These are phyloP conservation scores for Acarospora socialis DNA, from an alignment of 2,329 filamentous ascomycete genomes.

Conservation along the genomic window DNA sequence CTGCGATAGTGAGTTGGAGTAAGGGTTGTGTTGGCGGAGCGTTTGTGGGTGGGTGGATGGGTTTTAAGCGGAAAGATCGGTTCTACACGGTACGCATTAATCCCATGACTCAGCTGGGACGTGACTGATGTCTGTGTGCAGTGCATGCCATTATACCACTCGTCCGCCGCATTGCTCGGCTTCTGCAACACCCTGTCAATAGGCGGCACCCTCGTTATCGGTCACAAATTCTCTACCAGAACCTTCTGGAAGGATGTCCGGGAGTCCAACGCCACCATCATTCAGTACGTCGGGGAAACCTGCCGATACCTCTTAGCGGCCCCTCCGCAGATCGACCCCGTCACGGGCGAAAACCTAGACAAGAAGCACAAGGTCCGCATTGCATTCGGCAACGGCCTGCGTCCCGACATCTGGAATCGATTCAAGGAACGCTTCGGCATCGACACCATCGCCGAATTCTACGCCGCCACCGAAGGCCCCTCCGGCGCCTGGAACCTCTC, in stretches of 20 bases:
- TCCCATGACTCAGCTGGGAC: neutral
- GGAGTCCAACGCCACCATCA: constrained; percentile 54
- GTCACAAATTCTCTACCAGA: constrained; percentile 62
- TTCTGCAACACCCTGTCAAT: constrained; percentile 45
- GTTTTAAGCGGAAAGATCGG: constrained; percentile 47
- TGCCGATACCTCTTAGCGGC: constrained; percentile 66
- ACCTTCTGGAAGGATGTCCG: constrained; percentile 66
- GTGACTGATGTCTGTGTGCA: constrained; percentile 20
- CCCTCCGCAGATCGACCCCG: constrained; percentile 45
- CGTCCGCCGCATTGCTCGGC: constrained; percentile 59
- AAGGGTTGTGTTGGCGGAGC: constrained; percentile 43
- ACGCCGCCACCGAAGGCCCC: constrained; percentile 61
- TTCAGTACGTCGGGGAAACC: constrained; percentile 83
- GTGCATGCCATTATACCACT: constrained; percentile 85
- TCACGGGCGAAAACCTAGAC: constrained; percentile 55
- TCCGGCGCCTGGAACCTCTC: constrained; percentile 58
- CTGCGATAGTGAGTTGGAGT: constrained; percentile 59
- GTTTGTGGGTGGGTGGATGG: constrained; percentile 42
- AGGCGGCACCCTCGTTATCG: constrained; percentile 55
- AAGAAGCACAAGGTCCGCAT: constrained; percentile 56
- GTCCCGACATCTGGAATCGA: constrained; percentile 70
- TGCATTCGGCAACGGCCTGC: constrained; percentile 72
- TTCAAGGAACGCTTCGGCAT: constrained; percentile 75
- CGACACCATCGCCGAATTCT: constrained; percentile 58
- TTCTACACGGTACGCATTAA: constrained; percentile 55